Evolutionary conservation across 1,284 basidiomycete species (phyloP), one percentile per base, ranked within the genome.

Genomic region (Leccinum olivaceoglutinosum): DNA sequence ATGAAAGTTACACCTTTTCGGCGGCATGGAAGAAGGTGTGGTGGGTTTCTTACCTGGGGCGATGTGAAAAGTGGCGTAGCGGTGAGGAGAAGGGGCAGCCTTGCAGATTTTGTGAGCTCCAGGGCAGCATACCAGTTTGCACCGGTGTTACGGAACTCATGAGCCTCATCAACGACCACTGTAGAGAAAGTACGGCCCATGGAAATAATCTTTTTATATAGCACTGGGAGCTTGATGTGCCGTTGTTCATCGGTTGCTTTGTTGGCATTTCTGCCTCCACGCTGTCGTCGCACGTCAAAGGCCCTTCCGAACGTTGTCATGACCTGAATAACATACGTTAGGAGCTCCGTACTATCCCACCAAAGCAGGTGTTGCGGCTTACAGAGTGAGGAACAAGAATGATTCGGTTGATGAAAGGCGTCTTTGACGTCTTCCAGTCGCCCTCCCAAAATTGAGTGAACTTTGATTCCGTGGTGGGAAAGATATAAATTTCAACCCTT

Each of bases 301-400:
- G 64, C 59, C 56, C 56, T 65, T 6, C 64, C 64, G 9, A 65
- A 65, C 1, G 62, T 64, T 8, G 51, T 61, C 62, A 65, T 65
- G 62, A 65, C 56, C 64, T 65, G 51, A 32, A 38, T 4, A 59
- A 44, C 18, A 38, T 60, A 25, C 21, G 11, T 51, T 2, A 25
- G 25, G 25, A 25, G 25, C 25, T 25, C 25, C 25, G 25, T 25
- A 51, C n/a, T 12, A 51, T 21, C 9, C 10, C n/a, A 9, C 49
- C 21, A 12, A 6, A 11, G 18, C 16, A 12, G 16, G 46, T 11
- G 25, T 25, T 41, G 54, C 53, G n/a, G 11, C 64, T 51, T 56
- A 64, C 64, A 21, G 56, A 64, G 38, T 65, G 64, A 39, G 63
- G 63, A 32, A 65, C 60, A 29, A 65, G 18, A 1, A 65, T 65